Base-by-base conservation (phyloP, 768 basidiomycete genomes). In the Rhizopogon sp. region DNA sequence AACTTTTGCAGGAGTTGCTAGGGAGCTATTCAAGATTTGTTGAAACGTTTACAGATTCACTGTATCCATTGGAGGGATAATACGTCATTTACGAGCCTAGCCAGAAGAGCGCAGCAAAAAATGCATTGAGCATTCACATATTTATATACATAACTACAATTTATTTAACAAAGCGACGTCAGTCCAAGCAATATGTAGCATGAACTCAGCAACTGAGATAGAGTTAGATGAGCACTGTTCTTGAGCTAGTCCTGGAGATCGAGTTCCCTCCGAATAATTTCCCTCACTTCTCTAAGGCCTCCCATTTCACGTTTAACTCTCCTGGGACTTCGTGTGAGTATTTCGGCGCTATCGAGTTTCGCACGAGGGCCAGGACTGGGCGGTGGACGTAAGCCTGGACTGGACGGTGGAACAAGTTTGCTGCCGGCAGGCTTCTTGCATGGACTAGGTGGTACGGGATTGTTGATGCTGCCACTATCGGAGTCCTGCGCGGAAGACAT, bases 251-350 rank as follows among this genome's bases (percentile, higher is more conserved):
- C 88, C 51, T 83, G 76, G 59, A 85, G 67, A 70, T 91, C 89
- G 62, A 92, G 72, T 72, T 92, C 90, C 59, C 78, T 75, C 62
- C 88, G 79, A 64, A 93, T 88, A 63, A 89, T 85, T 70, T 93
- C 90, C 55, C 90, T 74, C 33, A 92, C 90, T 66, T 88, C 81
- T 39, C 90, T 78, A 60, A 93, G 74, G 0, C 90, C 88, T 33
- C 89, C 87, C 5, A 73, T 78, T 63, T 90, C 88, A 28, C 75
- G 77, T 64, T 83, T 87, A 37, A 93, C 84, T 56, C 81, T 74
- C 54, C 80, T 81, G 6, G 90, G 90, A 67, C 90, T 92, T 45
- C 89, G 76, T 28, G 76, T 82, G 14, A 83, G 68, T 17, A 90
- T 62, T 66, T 84, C 83, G 20, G 78, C 82, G 59, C 83, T 87